Evolutionary conservation across 2,329 filamentous ascomycete species (phyloP), one percentile per base, ranked within the genome.

Genomic region (Calonectria crousiana): DNA sequence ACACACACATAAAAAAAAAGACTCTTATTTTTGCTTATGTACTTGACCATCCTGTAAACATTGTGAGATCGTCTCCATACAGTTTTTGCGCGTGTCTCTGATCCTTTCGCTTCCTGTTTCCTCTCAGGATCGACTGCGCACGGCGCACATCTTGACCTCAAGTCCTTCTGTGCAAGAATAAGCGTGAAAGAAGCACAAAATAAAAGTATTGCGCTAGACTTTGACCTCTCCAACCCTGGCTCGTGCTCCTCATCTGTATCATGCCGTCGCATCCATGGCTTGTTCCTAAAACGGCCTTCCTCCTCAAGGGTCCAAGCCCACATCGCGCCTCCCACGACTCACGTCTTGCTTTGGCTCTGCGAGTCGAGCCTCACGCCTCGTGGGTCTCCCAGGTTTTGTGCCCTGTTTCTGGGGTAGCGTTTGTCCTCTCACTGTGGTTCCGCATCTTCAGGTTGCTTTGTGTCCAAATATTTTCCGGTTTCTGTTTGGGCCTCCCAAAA

Each of bases 391-490:
- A 49, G 30, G n/a, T 2, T 2, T 28, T 36, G 62, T 34, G 23
- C 23, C 38, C 38, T 52, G 62, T 23, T 28, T 23, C 23, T 51
- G 62, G 32, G 34, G 49, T 47, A 71, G 47, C 18, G 51, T 23
- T 9, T 16, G 32, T 26, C 18, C 32, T 41, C 49, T 58, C 47
- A 65, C 49, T 8, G 30, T 60, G 23, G 30, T 20, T 26, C 64
- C 18, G 44, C 36, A 28, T 28, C 36, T 23, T 18, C 64, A 51
- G 9, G n/a, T 20, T 52, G 64, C 65, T 28, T 69, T 47, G 56
- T 44, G 72, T 62, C 68, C 66, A 68, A 56, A 58, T 52, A 47
- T 53, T 66, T 60, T 60, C 30, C 38, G n/a, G 41, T n/a, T 47
- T 65, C 52, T 47, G 16, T 28, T 71, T 67, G 36, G 64, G 58